These are phyloP conservation scores for Incumbomyces lentus DNA, from an alignment of 2,329 filamentous ascomycete genomes.

Conservation along the genomic window DNA sequence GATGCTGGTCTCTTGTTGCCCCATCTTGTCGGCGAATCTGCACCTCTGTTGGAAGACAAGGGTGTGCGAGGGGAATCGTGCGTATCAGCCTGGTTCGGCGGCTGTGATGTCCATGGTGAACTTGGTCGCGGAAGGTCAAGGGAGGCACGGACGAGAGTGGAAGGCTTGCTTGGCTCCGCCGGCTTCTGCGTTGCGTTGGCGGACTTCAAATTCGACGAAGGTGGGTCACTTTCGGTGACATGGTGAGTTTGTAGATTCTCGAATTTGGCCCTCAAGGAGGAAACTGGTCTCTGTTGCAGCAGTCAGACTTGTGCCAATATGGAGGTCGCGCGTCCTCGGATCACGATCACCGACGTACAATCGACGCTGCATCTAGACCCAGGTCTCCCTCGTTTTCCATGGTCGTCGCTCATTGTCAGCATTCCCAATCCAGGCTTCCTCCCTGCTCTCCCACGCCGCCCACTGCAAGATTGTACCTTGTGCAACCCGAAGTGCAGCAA, in stretches of 20 bases:
- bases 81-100: slow-evolving; percentile 12
- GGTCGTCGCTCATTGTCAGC: slow-evolving; percentile 7
- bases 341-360: background rate
- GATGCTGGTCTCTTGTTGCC: slow-evolving; percentile 46
- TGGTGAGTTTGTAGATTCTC: slow-evolving; percentile 32
- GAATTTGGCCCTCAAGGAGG: slow-evolving; percentile 39
- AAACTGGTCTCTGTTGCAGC: slow-evolving; percentile 30
- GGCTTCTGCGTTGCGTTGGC: slow-evolving; percentile 14
- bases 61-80: slow-evolving; percentile 20
- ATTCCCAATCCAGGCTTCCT: no score
- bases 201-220: no score
- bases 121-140: slow-evolving; percentile 33
- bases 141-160: slow-evolving; percentile 27
- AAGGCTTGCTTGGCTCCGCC: slow-evolving; percentile 24
- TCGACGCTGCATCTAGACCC: slow-evolving; percentile 8
- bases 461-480: no score
- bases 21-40: slow-evolving; percentile 46
- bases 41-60: slow-evolving; percentile 18
- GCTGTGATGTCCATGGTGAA: slow-evolving; percentile 28
- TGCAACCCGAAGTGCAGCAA: no score
- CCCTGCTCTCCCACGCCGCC: no score
- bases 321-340: background rate
- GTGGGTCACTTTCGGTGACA: no score
- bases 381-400: slow-evolving; percentile 15
- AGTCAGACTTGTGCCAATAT: background rate